A percentile compares a stretch with the other conserved stretches of the same genome.
phyloP scores from a whole-genome alignment of 2,329 filamentous ascomycete species.

The Claviceps sp. region DNA sequence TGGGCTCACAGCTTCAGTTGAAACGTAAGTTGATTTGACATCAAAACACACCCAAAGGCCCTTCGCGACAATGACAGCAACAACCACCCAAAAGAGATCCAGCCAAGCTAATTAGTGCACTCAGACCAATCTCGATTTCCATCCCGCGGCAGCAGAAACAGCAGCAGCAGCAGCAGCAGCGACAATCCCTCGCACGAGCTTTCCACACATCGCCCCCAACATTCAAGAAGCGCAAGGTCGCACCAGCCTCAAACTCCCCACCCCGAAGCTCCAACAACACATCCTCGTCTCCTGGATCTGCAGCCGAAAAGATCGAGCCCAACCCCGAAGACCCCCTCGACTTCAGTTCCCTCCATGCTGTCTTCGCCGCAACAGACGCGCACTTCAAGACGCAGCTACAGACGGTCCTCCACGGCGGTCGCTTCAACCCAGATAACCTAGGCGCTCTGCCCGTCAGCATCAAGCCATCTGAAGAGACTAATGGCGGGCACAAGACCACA shows the following conservation, averaged over 20 bases:
- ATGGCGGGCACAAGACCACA: conserved; percentile 3
- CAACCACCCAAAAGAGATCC: neutral
- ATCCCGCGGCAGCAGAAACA: neutral
- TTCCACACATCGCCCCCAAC: conserved; percentile 18
- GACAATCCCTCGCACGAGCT: neutral
- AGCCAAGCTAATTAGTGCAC: too few species aligned
- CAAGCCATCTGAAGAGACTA: conserved; percentile 12
- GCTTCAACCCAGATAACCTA: conserved; percentile 38
- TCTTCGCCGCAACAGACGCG: conserved; percentile 25
- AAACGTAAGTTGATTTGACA: conserved; percentile 11
- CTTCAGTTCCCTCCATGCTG: conserved; percentile 34
- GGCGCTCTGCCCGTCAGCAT: conserved; percentile 30
- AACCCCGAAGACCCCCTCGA: conserved; percentile 32
- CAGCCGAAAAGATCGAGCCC: conserved; percentile 13
- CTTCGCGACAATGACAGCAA: neutral
- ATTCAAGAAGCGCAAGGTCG: conserved; percentile 27
- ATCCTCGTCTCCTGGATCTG: conserved; percentile 9
- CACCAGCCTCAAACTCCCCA: conserved; percentile 18
- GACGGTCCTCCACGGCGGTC: conserved; percentile 28
- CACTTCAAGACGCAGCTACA: conserved; percentile 32
- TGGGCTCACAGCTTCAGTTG: conserved; percentile 5
- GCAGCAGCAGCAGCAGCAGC: neutral
- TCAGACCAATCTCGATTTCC: neutral
- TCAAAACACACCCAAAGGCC: neutral
- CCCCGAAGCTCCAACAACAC: conserved; percentile 9